Base-by-base conservation (phyloP, 805 yeast genomes). In the Saccharomycopsis fodiens region DNA sequence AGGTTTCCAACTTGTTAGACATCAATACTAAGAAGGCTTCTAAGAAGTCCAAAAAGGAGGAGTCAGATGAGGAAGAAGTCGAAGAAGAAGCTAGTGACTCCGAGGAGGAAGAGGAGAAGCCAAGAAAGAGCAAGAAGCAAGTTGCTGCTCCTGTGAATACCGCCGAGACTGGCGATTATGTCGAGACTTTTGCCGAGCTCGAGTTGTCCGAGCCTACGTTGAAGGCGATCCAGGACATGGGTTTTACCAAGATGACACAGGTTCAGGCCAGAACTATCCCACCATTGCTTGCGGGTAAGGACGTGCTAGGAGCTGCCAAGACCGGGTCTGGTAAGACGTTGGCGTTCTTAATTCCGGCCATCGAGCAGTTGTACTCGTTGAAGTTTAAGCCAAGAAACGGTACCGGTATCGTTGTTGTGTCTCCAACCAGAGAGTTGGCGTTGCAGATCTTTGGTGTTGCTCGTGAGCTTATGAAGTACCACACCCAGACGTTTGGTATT, bases 271-370 rank as follows among this genome's bases (percentile, higher is more conserved):
- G 91, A 66, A 88, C 98, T 10, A 93, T 93, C 46, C 97, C 98
- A 4, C 97, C 98, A 8, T 71, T 93, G 52, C 67, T 94, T 52
- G 97, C 97, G 1, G 98, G 98, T 37, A 78, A 91, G 56, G 99
- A 93, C 66, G 97, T 94, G 17, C 73, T 93, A 45, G 99, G 98
- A 55, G 98, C 98, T n/a, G 99, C 99, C 47, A 91, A 89, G 68
- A 93, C 99, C 2, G 99, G 99, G 45, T 88, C 97, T 1, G 99
- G 99, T 62, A 93, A 93, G 69, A 93, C 99, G 0, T 69, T 94
- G 51, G 97, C 99, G 7, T 93, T 93, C 57, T 70, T 93, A 59
- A 75, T 93, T 50, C 99, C 99, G 12, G 98, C 98, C 27, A 82
- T 93, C 53, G 98, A 93, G 67, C 69, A 88, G 68, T 72, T 93